Percentiles rank a stretch among this genome's conserved stretches.
These are phyloP conservation scores for Curvularia verruculosa DNA, from an alignment of 2,329 filamentous ascomycete species.

Conservation along the genomic window DNA sequence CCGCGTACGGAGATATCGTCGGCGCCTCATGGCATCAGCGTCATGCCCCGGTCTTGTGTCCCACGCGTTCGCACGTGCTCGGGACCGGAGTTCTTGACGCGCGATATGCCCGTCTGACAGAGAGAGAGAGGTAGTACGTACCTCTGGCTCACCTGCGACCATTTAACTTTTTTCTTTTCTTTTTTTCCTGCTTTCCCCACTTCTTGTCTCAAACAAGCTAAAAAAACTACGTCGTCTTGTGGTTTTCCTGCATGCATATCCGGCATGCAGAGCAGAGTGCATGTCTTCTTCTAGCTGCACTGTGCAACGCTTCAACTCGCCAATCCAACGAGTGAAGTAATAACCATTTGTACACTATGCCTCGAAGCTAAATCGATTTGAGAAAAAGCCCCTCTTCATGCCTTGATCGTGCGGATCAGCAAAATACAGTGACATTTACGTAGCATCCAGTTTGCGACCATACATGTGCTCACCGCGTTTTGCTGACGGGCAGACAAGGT, in stretches of 20 bases:
- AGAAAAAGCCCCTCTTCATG: background rate
- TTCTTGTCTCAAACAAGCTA: no score
- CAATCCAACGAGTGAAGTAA: background rate
- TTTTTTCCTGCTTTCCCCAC: background rate
- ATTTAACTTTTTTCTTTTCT: background rate
- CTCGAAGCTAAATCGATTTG: background rate
- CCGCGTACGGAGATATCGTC: no score
- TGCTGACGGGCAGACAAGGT: slow-evolving; percentile 1
- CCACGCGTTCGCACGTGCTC: background rate
- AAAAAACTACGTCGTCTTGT: background rate
- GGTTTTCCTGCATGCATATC: background rate
- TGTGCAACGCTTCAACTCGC: background rate
- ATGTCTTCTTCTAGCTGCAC: background rate
- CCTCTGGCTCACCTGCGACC: no score
- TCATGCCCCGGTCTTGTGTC: background rate
- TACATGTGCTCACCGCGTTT: background rate
- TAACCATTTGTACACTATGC: background rate
- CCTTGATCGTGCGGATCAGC: background rate
- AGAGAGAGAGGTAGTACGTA: no score
- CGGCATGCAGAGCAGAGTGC: background rate
- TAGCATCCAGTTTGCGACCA: background rate
- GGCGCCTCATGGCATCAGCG: background rate
- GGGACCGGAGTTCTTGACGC: background rate
- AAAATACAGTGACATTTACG: background rate
- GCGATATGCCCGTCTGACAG: background rate